Base-by-base conservation (phyloP, 495 filamentous ascomycete genomes). In the Ascobolus immersus region DNA sequence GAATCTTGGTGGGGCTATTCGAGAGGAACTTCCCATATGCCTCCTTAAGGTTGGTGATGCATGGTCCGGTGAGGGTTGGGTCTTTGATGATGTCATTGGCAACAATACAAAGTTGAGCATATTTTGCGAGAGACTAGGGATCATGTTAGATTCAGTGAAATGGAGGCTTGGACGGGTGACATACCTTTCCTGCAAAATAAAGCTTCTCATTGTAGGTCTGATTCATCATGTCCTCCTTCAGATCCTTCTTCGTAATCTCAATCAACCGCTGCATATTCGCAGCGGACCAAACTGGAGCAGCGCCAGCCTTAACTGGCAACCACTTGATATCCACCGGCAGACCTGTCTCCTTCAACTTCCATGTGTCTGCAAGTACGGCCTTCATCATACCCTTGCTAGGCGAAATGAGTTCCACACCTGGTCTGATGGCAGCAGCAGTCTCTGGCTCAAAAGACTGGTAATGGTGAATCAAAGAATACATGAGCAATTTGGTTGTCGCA, bases 401-500 rank as follows among this genome's bases (percentile, higher is more conserved):
- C 5, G 77, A 89, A 25, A 73, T 63, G 9, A 94, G 53, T 32
- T 63, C 59, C 10, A 82, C 48, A 6, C 52, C 49, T 15, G 73
- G 70, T 34, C 62, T 46, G n/a, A 54, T 61, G 4, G 48, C 54
- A 8, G 49, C 39, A 10, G n/a, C 18, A 2, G 77, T 86, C 4
- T 30, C 49, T 3, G 39, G 34, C 40, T 76, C 67, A 38, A 93
- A 86, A 2, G 77, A 74, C 28, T 65, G 53, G 10, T 76, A 44
- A 38, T 93, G 86, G 52, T 96, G 86, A 15, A 82, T 76, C 37
- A 96, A 54, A 24, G 84, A 80, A 41, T 73, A 96, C 74, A 91
- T 90, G 39, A 80, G 54, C 18, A 90, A 54, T 45, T 78, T 86
- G 14, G 54, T 52, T n/a, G n/a, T n/a, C n/a, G n/a, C n/a, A n/a